A percentile compares a stretch with the other conserved stretches of the same genome.
These are phyloP conservation scores for Golovinomyces cichoracearum DNA, from an alignment of 2,329 filamentous ascomycete genomes.

Conservation along the genomic window DNA sequence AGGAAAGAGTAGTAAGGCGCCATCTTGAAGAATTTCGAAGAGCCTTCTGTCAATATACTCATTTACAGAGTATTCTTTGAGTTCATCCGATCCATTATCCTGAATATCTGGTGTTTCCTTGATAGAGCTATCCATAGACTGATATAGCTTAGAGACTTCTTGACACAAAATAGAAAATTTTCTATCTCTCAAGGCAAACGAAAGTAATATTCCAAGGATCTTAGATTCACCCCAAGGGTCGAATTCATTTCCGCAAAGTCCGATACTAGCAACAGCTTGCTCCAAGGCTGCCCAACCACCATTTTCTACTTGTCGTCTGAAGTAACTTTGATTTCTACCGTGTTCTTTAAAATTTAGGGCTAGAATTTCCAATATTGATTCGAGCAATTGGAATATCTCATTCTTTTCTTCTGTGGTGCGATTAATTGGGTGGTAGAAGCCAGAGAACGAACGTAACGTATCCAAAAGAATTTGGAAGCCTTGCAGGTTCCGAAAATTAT, in stretches of 20 bases:
- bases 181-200: slow-evolving; percentile 58
- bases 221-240: slow-evolving; percentile 44
- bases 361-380: slow-evolving; percentile 46
- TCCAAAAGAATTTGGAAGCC: slow-evolving; percentile 54
- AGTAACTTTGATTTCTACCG: slow-evolving; percentile 68
- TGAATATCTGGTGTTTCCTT: slow-evolving; percentile 7
- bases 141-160: slow-evolving; percentile 17
- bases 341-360: slow-evolving; percentile 42
- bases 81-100: slow-evolving; percentile 4
- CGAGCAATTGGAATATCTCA: slow-evolving; percentile 40
- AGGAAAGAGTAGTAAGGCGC: slow-evolving; percentile 29
- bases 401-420: slow-evolving; percentile 35
- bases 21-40: slow-evolving; percentile 23
- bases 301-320: slow-evolving; percentile 46
- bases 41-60: slow-evolving; percentile 18
- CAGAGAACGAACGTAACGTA: slow-evolving; percentile 42
- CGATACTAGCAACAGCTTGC: slow-evolving; percentile 41
- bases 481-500: slow-evolving; percentile 56
- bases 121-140: slow-evolving; percentile 11
- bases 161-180: slow-evolving; percentile 44
- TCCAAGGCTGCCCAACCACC: slow-evolving; percentile 60
- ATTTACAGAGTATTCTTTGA: slow-evolving; percentile 9
- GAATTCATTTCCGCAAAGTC: slow-evolving; percentile 35
- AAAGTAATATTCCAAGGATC: slow-evolving; percentile 57
- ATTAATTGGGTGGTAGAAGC: slow-evolving; percentile 46